phyloP scores from a whole-genome alignment of 208 protist genomes.

The Strigomonas culicis region DNA sequence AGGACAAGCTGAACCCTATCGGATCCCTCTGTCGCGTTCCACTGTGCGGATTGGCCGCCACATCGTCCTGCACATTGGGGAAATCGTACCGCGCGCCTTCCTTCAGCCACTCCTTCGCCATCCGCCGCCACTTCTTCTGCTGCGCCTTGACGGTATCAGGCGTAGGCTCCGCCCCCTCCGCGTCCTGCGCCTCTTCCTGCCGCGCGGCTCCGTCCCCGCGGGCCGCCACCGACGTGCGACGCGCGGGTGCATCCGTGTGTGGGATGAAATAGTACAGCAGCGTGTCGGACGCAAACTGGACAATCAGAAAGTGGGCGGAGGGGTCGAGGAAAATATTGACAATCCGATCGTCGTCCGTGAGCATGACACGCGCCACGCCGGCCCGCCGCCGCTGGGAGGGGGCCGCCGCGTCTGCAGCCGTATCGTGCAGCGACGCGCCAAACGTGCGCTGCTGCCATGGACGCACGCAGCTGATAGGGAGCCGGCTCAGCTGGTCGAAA shows the following conservation, averaged over 20 bases:
- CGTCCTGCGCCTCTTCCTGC: not conserved
- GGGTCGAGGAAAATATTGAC: conserved; percentile 38
- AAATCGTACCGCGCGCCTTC: not conserved
- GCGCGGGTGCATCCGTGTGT: not conserved
- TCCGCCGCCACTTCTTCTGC: conserved; percentile 19
- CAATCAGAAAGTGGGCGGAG: conserved; percentile 36
- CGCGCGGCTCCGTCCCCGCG: not conserved
- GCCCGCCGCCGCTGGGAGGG: not conserved
- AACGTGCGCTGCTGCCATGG: too few species aligned
- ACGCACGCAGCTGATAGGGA: conserved; percentile 36
- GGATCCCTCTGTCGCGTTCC: too few species aligned
- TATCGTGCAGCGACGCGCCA: conserved; percentile 9
- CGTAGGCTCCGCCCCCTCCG: not conserved
- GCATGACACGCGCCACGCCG: conserved; percentile 14
- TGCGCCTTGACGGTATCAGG: not conserved
- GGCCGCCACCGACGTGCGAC: too few species aligned
- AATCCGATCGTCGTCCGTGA: conserved; percentile 26
- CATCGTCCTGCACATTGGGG: too few species aligned
- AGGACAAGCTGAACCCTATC: not conserved
- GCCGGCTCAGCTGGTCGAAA: conserved; percentile 43
- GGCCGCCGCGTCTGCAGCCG: not conserved
- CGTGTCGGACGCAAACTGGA: conserved; percentile 38
- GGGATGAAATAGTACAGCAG: conserved; percentile 42
- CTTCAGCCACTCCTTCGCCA: conserved; percentile 1
- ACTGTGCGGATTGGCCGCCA: too few species aligned